Base-by-base conservation (phyloP, 2,329 filamentous ascomycete species). In the Arachnomyces sp. region DNA sequence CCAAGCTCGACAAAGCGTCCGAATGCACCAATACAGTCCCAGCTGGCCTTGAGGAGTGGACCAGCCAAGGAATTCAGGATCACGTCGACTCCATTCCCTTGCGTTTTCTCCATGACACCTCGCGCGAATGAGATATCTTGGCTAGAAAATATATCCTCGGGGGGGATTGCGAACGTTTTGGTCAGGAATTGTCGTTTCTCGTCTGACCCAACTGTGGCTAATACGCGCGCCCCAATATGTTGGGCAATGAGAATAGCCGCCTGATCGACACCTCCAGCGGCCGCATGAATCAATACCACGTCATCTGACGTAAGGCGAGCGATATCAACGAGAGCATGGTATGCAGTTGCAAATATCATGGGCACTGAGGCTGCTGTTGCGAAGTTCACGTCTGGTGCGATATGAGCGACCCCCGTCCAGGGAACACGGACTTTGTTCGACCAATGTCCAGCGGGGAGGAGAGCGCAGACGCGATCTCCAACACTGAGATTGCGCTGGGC, bases 1-100 rank as follows among this genome's bases (percentile, higher is more conserved):
- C 65, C 66, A 15, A 72, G 61, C 36, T 72, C 67, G 0, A 73
- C 45, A 54, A 74, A 48, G 15, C 47, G 36, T 7, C 45, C 47
- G 32, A 48, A 48, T 12, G 43, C 36, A 25, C 43, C 45, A 13
- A 46, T 34, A 25, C 38, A 46, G 9, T 36, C 39, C 43, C 43
- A 48, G 7, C 43, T 43, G 12, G 34, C 40, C 7, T 31, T 20
- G 9, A 48, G 38, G 11, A 39, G 36, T 12, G 46, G 38, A 16
- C 47, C 47, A 12, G 38, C 39, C 9, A 50, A 39, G 14, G 42
- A 45, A 28, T 48, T 50, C 30, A 49, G 34, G 2, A 45, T 36
- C 16, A 48, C 42, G 38, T 49, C 47, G 18, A 50, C 43, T 7
- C 44, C 38, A 3, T 33, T 13, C 5, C 31, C 38, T 11, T 28